A percentile compares a stretch with the other conserved stretches of the same genome.
phyloP scores from a whole-genome alignment of 495 filamentous ascomycete species.

The Bacidia gigantensis region DNA sequence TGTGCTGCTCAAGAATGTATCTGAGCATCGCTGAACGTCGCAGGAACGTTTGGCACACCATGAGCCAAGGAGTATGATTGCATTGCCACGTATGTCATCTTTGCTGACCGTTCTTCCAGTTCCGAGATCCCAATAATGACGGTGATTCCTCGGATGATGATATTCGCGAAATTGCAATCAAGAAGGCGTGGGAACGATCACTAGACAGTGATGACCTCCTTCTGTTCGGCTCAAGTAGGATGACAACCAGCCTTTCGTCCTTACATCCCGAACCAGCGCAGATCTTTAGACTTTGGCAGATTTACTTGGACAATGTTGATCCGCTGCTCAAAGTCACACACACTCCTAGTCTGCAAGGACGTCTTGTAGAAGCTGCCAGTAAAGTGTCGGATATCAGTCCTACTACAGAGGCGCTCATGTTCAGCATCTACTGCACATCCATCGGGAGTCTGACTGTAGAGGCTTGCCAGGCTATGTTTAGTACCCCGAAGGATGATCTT shows the following conservation, averaged over 20 bases:
- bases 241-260: conserved; percentile 30
- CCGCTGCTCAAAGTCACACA: conserved; percentile 42
- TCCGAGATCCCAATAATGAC: conserved; percentile 11
- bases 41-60: conserved; percentile 36
- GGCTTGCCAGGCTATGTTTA: conserved; percentile 31
- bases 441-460: conserved; percentile 30
- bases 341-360: conserved; percentile 34
- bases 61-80: conserved; percentile 32
- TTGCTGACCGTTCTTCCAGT: conserved; percentile 18
- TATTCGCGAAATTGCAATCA: conserved; percentile 24
- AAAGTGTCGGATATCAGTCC: conserved; percentile 16
- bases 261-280: conserved; percentile 33
- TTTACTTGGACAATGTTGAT: conserved; percentile 37
- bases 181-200: conserved; percentile 31
- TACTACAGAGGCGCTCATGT: conserved; percentile 35
- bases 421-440: conserved; percentile 42
- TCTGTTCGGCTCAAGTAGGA: conserved; percentile 33
- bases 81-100: neutral
- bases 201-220: conserved; percentile 29
- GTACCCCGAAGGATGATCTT: conserved; percentile 30
- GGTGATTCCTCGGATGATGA: conserved; percentile 24
- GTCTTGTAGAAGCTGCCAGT: conserved; percentile 26
- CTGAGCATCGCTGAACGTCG: conserved; percentile 16
- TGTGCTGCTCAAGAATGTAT: conserved; percentile 10
- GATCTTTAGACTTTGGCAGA: conserved; percentile 35